Evolutionary conservation across 306 rosid species (phyloP), one percentile per base, ranked within the genome.

Genomic region (Bauhinia variegata): DNA sequence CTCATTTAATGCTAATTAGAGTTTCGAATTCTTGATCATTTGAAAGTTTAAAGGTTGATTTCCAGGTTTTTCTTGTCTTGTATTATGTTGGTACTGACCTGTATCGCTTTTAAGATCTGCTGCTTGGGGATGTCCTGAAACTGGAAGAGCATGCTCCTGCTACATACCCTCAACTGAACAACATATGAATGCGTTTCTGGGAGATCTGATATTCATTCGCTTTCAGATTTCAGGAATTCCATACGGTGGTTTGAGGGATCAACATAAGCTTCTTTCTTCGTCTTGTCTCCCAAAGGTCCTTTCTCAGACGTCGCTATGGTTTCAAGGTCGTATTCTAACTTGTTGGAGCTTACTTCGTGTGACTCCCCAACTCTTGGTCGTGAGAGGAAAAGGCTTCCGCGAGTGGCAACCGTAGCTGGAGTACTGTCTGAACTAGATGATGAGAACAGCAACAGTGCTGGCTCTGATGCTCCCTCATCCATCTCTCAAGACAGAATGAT

Each of bases 311-410:
- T 23, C 48, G 71, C 53, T 60, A 82, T 91, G 97, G 97, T 75
- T 75, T 90, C 97, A 3, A 90, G 92, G 88, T 90, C 97, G 53
- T 90, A 90, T 75, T 87, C 97, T 11, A 90, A 87, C 75, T 80
- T 90, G 65, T 75, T 90, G 54, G 97, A 90, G 72, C 97, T 90
- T 55, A 73, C 92, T 72, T 87, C 92, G 4, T 84, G 96, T 61
- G 92, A 67, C 28, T 80, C 92, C 9, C 92, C 83, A 4, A 13
- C 72, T 48, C 84, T 85, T 58, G 73, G 84, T 15, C 88, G 95
- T 5, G 97, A 90, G 84, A 83, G 51, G 77, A 90, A 70, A 76
- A 78, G 95, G 86, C 86, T 90, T 39, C 92, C 97, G 15, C 79
- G 95, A 54, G 95, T 88, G 54, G 91, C 89, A 6, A 90, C 97